Evolutionary conservation across 805 yeast genomes (phyloP), one percentile per base, ranked within the genome.

Genomic region (Saccharomycopsis sp.): DNA sequence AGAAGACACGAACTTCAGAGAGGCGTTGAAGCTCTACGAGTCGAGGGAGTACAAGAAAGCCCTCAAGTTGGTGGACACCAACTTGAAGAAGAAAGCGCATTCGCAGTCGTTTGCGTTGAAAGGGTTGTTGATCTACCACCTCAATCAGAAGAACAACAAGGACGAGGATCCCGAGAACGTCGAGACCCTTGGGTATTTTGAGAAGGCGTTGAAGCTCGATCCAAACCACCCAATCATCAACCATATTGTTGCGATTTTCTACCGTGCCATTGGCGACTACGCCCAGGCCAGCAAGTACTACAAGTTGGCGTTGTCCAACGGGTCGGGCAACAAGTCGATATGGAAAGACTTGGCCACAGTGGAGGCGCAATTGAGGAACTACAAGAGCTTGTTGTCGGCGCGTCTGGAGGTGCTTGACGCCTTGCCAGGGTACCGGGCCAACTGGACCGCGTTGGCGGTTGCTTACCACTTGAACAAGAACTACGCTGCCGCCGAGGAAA

Each of bases 361-460:
- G 61, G 89, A 88, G 54, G 64, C 82, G 21, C 97, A 92, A 53
- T 66, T 69, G 48, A 75, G 96, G 46, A 88, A 85, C 54, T 85
- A 65, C 56, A 73, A 72, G 51, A 68, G 68, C 18, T 68, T 81
- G 47, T 68, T 73, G 4, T 71, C 63, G 8, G 71, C 89, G 2
- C 72, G 96, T 52, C 75, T 73, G 45, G 67, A 68, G 29, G 77
- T 76, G 52, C 68, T 92, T 59, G 83, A 80, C 52, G 69, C 72
- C 19, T 79, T 73, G 51, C 77, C 92, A 8, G 94, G 94, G 0
- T 83, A 75, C 56, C 72, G 96, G 49, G 87, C 89, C 47, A 83
- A 85, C 55, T 88, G 96, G 95, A 82, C 94, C 1, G 79, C 80
- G 0, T 68, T 82, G 38, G 95, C 95, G 1, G 69, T 86, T 32